Conservation (phyloP, 169 alveolate species). For the Plasmodium yoelii region DNA sequence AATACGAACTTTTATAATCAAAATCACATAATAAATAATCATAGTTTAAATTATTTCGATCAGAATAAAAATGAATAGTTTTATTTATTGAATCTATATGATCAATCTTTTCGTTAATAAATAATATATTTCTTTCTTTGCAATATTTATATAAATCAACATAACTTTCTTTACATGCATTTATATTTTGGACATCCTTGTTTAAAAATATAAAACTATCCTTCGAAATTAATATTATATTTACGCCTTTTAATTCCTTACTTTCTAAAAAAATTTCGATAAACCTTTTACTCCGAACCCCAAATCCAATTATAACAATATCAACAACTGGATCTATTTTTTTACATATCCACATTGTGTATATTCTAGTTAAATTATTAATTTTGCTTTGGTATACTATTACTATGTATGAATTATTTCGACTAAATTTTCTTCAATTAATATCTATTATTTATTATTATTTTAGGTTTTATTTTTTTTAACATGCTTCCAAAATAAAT, state of each 20-base stretch:
- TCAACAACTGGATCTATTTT: slow-evolving; percentile 72
- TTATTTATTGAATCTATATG: slow-evolving; percentile 19
- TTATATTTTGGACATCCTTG: slow-evolving; percentile 31
- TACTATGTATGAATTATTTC: no score
- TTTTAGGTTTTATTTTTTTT: no score
- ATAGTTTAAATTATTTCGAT: slow-evolving; percentile 56
- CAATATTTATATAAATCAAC: slow-evolving; percentile 66
- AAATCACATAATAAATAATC: slow-evolving; percentile 71
- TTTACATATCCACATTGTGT: slow-evolving; percentile 69
- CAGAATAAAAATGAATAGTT: slow-evolving; percentile 45
- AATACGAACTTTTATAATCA: slow-evolving; percentile 50
- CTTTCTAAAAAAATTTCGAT: slow-evolving; percentile 45
- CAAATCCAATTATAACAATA: slow-evolving; percentile 73
- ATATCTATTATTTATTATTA: no score
- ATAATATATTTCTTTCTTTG: slow-evolving; percentile 67
- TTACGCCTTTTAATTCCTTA: slow-evolving; percentile 53
- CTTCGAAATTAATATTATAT: slow-evolving; percentile 55
- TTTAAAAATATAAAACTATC: slow-evolving; percentile 56
- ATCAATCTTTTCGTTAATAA: slow-evolving; percentile 49
- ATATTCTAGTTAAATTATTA: no score
- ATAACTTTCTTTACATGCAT: slow-evolving; percentile 50
- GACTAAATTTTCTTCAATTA: no score
- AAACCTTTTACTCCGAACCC: slow-evolving; percentile 34
- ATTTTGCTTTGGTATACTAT: no score
- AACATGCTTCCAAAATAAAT: no score